A percentile compares a stretch with the other conserved stretches of the same genome.
Conservation (phyloP, 306 rosid species). For the Corylus americana region DNA sequence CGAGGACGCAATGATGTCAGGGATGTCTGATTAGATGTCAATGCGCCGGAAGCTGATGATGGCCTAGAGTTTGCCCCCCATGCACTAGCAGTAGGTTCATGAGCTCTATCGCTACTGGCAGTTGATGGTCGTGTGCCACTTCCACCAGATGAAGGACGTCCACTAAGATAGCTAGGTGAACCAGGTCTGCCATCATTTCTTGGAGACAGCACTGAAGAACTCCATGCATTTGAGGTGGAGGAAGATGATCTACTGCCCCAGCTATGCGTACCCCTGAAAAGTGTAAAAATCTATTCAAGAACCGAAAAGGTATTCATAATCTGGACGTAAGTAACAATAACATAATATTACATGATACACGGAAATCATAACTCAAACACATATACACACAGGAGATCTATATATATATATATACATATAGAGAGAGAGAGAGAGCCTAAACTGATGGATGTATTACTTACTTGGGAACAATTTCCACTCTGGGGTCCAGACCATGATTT, state of each 20-base stretch:
- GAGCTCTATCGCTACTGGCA: slow-evolving; percentile 83
- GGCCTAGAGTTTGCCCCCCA: slow-evolving; percentile 95
- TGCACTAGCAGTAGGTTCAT: slow-evolving; percentile 54
- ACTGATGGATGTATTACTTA: slow-evolving; percentile 43
- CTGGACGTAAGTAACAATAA: slow-evolving; percentile 4
- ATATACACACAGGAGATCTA: background rate
- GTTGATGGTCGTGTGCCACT: slow-evolving; percentile 94
- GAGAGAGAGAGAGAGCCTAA: background rate
- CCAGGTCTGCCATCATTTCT: slow-evolving; percentile 69
- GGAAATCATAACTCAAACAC: slow-evolving; percentile 5
- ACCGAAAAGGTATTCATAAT: slow-evolving; percentile 5
- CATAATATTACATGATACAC: slow-evolving; percentile 9
- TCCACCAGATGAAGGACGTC: slow-evolving; percentile 90
- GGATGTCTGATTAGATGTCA: slow-evolving; percentile 70
- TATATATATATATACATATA: too few species aligned
- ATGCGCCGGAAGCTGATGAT: slow-evolving; percentile 87
- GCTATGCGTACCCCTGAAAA: slow-evolving; percentile 80
- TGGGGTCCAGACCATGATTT: slow-evolving; percentile 89
- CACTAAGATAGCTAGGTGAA: slow-evolving; percentile 80
- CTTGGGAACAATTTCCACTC: slow-evolving; percentile 97
- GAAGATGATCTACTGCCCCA: slow-evolving; percentile 95
- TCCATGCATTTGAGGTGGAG: slow-evolving; percentile 85
- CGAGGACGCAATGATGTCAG: slow-evolving; percentile 77
- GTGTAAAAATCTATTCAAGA: slow-evolving; percentile 17
- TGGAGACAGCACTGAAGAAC: slow-evolving; percentile 78